Evolutionary conservation across 768 basidiomycete genomes (phyloP).

Genomic region (Terana coerulea): DNA sequence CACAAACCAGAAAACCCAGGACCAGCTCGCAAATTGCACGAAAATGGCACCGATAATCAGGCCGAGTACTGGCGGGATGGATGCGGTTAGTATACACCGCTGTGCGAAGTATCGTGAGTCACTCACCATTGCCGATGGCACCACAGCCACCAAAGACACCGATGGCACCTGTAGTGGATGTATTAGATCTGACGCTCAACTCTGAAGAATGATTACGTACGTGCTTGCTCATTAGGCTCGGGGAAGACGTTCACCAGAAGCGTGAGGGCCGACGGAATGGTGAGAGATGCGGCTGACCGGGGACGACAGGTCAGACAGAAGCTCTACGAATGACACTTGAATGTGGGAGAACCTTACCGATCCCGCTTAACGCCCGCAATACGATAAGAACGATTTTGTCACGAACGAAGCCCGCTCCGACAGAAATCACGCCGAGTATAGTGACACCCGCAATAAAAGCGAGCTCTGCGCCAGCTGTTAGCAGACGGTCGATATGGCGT

Average conservation of each 20-base stretch:
- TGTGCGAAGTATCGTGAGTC: not conserved
- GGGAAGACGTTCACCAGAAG: slow-evolving; percentile 46
- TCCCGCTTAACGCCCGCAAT: slow-evolving; percentile 29
- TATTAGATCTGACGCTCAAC: not conserved
- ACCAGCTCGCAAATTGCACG: slow-evolving; percentile 34
- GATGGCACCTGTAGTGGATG: slow-evolving; percentile 28
- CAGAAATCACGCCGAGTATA: slow-evolving; percentile 25
- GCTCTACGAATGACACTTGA: not conserved
- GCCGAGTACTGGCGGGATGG: slow-evolving; percentile 24
- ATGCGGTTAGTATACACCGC: not conserved
- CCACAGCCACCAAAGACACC: slow-evolving; percentile 42
- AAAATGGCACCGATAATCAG: slow-evolving; percentile 35
- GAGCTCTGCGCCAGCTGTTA: slow-evolving; percentile 17
- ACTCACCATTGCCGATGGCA: slow-evolving; percentile 39
- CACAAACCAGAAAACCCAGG: slow-evolving; percentile 45
- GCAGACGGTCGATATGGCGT: not conserved
- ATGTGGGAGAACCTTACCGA: slow-evolving; percentile 17
- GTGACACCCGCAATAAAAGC: slow-evolving; percentile 27
- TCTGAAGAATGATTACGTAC: slow-evolving; percentile 6
- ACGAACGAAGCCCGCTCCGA: slow-evolving; percentile 28
- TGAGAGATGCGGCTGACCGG: slow-evolving; percentile 35
- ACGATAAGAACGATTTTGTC: slow-evolving; percentile 30
- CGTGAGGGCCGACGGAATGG: slow-evolving; percentile 38
- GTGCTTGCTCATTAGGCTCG: slow-evolving; percentile 37
- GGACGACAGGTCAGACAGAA: not conserved